Evolutionary conservation across 202 grass and related monocot species (phyloP).

Genomic region (Carex sylvatica): DNA sequence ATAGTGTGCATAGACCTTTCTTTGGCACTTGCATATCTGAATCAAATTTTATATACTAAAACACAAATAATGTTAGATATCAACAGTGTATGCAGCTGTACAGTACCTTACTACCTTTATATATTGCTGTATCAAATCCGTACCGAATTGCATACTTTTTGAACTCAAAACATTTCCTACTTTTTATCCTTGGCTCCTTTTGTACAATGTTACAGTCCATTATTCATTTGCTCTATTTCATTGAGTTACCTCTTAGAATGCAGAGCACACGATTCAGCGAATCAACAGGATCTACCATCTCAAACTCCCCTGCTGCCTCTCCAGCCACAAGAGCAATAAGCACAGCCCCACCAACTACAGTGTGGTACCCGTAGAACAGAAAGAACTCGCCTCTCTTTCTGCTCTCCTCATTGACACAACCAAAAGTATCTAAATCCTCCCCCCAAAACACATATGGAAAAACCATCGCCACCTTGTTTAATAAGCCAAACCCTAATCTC

Average conservation of each 20-base stretch:
- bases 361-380: slow-evolving; percentile 95
- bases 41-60: neutral
- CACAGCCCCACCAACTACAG: slow-evolving; percentile 76
- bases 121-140: neutral
- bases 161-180: neutral
- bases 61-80: neutral
- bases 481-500: slow-evolving; percentile 76
- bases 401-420: slow-evolving; percentile 76
- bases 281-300: slow-evolving; percentile 64
- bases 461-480: slow-evolving; percentile 95
- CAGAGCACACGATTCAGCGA: slow-evolving; percentile 68
- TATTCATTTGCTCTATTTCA: neutral
- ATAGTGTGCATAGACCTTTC: neutral
- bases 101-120: neutral
- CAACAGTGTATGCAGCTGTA: neutral
- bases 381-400: slow-evolving; percentile 85
- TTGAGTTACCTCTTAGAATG: slow-evolving; percentile 72
- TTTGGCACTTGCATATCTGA: neutral
- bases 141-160: neutral
- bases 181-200: neutral
- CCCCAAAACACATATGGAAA: slow-evolving; percentile 89
- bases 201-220: neutral
- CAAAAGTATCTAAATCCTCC: slow-evolving; percentile 89
- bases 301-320: slow-evolving; percentile 83
- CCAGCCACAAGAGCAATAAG: slow-evolving; percentile 86